Base-by-base conservation (phyloP, 192 early-diverging fungal species). In the Lunasporangiospora selenospora region DNA sequence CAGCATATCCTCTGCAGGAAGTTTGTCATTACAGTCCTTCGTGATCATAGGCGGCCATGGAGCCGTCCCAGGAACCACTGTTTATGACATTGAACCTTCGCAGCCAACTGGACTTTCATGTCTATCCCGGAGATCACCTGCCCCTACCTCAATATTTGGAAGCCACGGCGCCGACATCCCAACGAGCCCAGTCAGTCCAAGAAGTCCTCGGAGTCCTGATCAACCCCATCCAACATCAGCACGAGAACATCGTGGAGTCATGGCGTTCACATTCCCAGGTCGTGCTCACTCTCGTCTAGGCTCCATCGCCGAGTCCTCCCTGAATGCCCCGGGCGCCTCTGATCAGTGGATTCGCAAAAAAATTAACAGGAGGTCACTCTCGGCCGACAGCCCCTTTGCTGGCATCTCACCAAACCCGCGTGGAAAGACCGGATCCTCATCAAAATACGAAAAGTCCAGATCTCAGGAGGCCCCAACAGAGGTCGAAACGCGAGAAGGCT, bases 11-110 rank as follows among this genome's bases (percentile, higher is more conserved):
- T n/a, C n/a, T n/a, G 23, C 48, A 29, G 49, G 40, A 4, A 32
- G 45, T 13, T 44, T 23, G 13, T 29, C 36, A 26, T 7, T 45
- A 9, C 62, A 43, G 3, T 65, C 63, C 12, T 65, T 65, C 38
- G 42, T 65, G 2, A 65, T 65, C 50, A 53, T 65, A 30, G 63
- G 63, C 5, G 63, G 63, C 4, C 45, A 56, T 1, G 53, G 53
- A 3, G 53, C 40, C 18, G 44, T 55, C 13, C 13, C 63, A 50
- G 63, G 53, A 15, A 6, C 46, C 18, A 57, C 53, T 1, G 30
- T 56, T 3, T 57, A 56, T 40, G 63, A 65, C 13, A 8, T 42
- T 11, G 53, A 65, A 2, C 50, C 40, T 12, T 21, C 41, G n/a
- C 53, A 53, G 13, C 33, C n/a, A n/a, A n/a, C n/a, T n/a, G n/a